Conservation (phyloP, 306 rosid genomes). For the Phaseolus lunatus region DNA sequence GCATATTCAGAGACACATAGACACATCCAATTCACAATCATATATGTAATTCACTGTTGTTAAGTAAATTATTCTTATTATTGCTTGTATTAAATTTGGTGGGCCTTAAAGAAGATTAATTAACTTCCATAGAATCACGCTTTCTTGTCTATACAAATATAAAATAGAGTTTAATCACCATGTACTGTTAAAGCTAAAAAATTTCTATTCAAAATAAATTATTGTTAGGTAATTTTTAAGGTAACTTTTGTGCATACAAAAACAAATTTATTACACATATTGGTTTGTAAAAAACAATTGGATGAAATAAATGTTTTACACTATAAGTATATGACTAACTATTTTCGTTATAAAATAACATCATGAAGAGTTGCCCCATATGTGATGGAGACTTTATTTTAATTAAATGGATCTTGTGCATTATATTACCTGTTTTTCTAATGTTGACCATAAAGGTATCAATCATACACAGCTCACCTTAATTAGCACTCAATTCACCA, state of each 20-base stretch:
- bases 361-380: conserved; percentile 39
- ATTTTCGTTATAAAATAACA: neutral
- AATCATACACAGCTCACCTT: conserved; percentile 48
- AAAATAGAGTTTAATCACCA: neutral
- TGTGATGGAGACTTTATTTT: conserved; percentile 44
- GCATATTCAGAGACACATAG: conserved; percentile 9
- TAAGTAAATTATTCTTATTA: conserved; percentile 4
- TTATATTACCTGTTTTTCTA: conserved; percentile 35
- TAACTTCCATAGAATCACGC: conserved; percentile 31
- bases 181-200: no score
- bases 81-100: conserved; percentile 22
- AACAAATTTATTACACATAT: no score
- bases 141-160: conserved; percentile 34
- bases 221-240: no score
- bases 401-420: conserved; percentile 39
- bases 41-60: conserved; percentile 26
- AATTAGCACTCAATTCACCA: conserved; percentile 6
- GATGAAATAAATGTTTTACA: no score
- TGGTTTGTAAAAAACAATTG: no score
- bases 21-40: conserved; percentile 16
- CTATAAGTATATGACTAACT: no score
- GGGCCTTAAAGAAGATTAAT: conserved; percentile 19
- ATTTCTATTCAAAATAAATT: no score
- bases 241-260: no score
- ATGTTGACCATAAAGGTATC: conserved; percentile 51